Evolutionary conservation across 805 yeast genomes (phyloP).

Genomic region (Ogataea pini): DNA sequence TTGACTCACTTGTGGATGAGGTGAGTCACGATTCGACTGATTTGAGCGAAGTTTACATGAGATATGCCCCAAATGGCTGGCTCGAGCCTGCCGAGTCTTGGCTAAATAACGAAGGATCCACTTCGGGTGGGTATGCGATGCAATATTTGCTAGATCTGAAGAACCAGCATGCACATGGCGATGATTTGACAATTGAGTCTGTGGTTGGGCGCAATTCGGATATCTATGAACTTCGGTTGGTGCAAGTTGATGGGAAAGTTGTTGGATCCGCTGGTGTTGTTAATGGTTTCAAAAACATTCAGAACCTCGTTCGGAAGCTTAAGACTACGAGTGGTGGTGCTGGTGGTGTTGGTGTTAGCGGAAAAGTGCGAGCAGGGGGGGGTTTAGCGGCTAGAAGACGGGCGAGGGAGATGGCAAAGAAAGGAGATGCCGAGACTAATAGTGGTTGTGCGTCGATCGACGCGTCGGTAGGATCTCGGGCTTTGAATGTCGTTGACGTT

Average conservation of each 20-base stretch:
- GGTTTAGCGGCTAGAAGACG: slow-evolving; percentile 46
- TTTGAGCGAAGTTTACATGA: slow-evolving; percentile 20
- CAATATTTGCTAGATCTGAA: slow-evolving; percentile 55
- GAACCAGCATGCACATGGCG: slow-evolving; percentile 20
- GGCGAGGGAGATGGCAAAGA: slow-evolving; percentile 37
- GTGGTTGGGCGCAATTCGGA: slow-evolving; percentile 76
- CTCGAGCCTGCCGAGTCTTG: slow-evolving; percentile 61
- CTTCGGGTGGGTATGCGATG: slow-evolving; percentile 87
- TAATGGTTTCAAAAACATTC: slow-evolving; percentile 93
- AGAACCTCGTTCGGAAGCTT: slow-evolving; percentile 84
- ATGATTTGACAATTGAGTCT: slow-evolving; percentile 33
- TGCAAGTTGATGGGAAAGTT: slow-evolving; percentile 36
- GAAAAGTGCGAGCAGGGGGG: slow-evolving; percentile 20
- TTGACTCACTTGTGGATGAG: slow-evolving; percentile 29
- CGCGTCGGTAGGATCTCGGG: slow-evolving; percentile 15
- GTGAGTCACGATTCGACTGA: slow-evolving; percentile 17
- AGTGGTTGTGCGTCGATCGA: slow-evolving; percentile 13
- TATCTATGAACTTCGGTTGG: slow-evolving; percentile 64
- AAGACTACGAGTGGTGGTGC: slow-evolving; percentile 38
- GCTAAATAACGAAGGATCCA: slow-evolving; percentile 74
- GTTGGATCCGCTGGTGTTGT: slow-evolving; percentile 65
- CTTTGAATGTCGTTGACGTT: slow-evolving; percentile 51
- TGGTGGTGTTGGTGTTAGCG: background rate
- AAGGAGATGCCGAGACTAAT: background rate
- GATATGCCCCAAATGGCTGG: slow-evolving; percentile 61